Evolutionary conservation across 106 monocot species (phyloP).

Genomic region (Alisma plantagoaquatica): DNA sequence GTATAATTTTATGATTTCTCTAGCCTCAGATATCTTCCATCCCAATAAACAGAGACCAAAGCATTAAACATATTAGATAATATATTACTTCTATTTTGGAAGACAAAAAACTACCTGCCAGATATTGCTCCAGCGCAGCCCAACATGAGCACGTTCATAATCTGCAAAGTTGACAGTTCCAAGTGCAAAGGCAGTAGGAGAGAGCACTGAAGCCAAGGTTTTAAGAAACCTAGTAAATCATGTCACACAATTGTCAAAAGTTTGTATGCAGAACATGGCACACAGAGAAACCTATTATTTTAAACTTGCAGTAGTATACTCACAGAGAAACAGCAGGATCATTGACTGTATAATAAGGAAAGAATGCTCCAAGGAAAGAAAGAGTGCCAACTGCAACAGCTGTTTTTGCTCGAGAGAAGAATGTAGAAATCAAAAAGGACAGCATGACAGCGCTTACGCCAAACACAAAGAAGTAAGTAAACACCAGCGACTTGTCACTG

Average conservation of each 20-base stretch:
- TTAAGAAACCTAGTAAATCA: slow-evolving; percentile 55
- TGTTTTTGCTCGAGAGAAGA: slow-evolving; percentile 88
- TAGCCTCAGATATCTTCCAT: no score
- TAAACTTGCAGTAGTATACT: no score
- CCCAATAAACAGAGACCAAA: no score
- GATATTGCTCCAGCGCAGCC: slow-evolving; percentile 83
- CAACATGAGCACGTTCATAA: slow-evolving; percentile 97
- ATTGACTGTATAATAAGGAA: slow-evolving; percentile 87
- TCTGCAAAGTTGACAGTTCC: slow-evolving; percentile 95
- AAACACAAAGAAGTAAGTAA: slow-evolving; percentile 74
- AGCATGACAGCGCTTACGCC: slow-evolving; percentile 83
- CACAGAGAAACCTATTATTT: slow-evolving; percentile 4
- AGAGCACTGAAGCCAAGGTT: slow-evolving; percentile 69
- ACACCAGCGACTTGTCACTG: slow-evolving; percentile 85
- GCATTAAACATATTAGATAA: no score
- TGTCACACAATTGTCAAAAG: background rate
- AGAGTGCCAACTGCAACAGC: slow-evolving; percentile 91
- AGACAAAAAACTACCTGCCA: slow-evolving; percentile 54
- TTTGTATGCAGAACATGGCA: background rate
- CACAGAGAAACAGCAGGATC: slow-evolving; percentile 68
- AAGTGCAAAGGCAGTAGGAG: slow-evolving; percentile 88
- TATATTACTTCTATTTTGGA: background rate
- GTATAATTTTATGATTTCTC: slow-evolving; percentile 4
- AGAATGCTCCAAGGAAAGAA: slow-evolving; percentile 77
- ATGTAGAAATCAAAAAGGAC: slow-evolving; percentile 84